Conservation (phyloP, 371 early-diverging fungal genomes). For the Mucor sp. region DNA sequence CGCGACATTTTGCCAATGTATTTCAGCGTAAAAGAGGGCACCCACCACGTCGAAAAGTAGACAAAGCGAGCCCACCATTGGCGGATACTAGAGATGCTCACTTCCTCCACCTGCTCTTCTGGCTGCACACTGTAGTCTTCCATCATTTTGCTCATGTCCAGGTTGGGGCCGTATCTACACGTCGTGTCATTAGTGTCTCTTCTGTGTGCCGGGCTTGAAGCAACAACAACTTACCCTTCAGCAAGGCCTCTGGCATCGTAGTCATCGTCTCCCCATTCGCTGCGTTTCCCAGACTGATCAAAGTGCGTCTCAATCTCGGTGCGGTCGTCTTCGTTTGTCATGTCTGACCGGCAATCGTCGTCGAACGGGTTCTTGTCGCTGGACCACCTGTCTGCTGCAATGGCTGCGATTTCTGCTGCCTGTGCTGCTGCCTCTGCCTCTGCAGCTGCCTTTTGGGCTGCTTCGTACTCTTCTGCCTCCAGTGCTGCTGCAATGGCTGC, state of each 20-base stretch:
- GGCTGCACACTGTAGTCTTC: conserved; percentile 36
- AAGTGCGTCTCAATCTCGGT: conserved; percentile 29
- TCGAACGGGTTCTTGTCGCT: conserved; percentile 34
- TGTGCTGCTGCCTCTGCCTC: conserved; percentile 46
- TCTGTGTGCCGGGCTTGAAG: too few species aligned
- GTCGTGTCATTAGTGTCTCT: too few species aligned
- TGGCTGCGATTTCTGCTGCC: conserved; percentile 33
- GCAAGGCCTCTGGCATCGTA: conserved; percentile 27
- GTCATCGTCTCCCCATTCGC: conserved; percentile 37
- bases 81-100: conserved; percentile 60
- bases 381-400: conserved; percentile 22
- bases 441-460: conserved; percentile 27
- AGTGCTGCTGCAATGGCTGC: conserved; percentile 36
- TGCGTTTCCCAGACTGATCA: conserved; percentile 25
- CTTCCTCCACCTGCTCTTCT: conserved; percentile 50
- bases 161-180: conserved; percentile 37
- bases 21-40: conserved; percentile 62
- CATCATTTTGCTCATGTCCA: conserved; percentile 52
- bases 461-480: conserved; percentile 33
- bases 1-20: conserved; percentile 79
- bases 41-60: conserved; percentile 75
- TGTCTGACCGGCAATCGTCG: conserved; percentile 37
- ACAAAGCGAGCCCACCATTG: conserved; percentile 74
- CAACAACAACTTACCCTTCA: conserved; percentile 23
- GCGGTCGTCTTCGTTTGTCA: conserved; percentile 38